Percentiles rank a stretch among this genome's conserved stretches.
Evolutionary conservation across 768 basidiomycete species (phyloP).

Genomic region (Suillus lakei): DNA sequence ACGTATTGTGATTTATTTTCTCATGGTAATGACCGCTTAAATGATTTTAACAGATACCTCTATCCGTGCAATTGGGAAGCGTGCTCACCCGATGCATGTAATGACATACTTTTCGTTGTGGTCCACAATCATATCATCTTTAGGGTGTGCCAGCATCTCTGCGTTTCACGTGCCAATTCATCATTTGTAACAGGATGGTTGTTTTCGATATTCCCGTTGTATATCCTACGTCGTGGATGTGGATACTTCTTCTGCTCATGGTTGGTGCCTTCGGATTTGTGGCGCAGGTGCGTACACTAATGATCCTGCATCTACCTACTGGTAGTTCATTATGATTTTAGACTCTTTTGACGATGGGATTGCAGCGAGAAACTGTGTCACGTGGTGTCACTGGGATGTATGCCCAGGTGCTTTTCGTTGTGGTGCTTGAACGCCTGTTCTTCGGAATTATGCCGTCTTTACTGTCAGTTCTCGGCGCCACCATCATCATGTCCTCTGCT

Average conservation of each 20-base stretch:
- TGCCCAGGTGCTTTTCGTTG: constrained; percentile 65
- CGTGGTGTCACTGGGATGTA: constrained; percentile 68
- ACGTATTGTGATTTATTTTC: constrained; percentile 27
- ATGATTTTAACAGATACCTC: constrained; percentile 42
- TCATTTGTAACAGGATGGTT: constrained; percentile 18
- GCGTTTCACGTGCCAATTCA: not conserved
- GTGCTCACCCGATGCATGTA: constrained; percentile 76
- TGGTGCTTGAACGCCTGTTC: constrained; percentile 65
- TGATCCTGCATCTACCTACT: not conserved
- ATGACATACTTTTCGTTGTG: constrained; percentile 68
- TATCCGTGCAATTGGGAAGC: constrained; percentile 73
- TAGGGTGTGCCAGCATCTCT: not conserved
- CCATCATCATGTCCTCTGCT: constrained; percentile 67
- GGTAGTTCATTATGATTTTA: constrained; percentile 20
- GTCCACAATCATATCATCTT: constrained; percentile 41
- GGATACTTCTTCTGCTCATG: constrained; percentile 17
- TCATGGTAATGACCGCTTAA: not conserved
- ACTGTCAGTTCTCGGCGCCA: constrained; percentile 64
- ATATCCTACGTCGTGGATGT: constrained; percentile 23
- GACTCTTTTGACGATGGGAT: constrained; percentile 61
- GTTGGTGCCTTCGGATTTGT: constrained; percentile 20
- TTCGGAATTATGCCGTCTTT: constrained; percentile 63
- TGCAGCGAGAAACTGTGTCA: constrained; percentile 68
- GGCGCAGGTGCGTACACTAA: constrained; percentile 19
- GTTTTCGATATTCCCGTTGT: constrained; percentile 11